Base-by-base conservation (phyloP, 129 eudicot species). In the Chrysanthemum seticuspe region DNA sequence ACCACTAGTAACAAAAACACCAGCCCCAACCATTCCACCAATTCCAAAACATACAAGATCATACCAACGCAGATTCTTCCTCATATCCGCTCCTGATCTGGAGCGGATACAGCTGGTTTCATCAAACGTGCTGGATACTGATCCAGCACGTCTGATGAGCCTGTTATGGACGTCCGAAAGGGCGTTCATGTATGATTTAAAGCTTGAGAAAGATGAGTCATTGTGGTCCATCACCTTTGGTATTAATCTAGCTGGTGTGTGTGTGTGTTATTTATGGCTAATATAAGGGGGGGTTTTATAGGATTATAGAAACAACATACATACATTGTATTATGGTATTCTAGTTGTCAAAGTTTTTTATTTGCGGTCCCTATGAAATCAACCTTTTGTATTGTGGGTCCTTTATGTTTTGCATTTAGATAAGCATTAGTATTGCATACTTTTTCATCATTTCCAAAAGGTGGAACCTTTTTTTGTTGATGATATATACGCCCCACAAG, bases 21-120 rank as follows among this genome's bases (percentile, higher is more conserved):
- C 99, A 62, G 99, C 97, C 6, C 99, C 99, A 29, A 94, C 96
- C 99, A 94, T 94, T 0, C 99, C 99, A 49, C 99, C 99, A 81
- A 94, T 67, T 48, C 97, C 97, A 29, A 94, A 83, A 6, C 97
- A 86, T 67, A 94, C 67, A 36, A 94, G 96, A 76, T 94, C 98
- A 76, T 82, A 79, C 98, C 98, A 94, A 0, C 92, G 81, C 68
- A 94, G 88, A 12, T 76, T 83, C 13, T 80, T 82, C 7, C 66
- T 55, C 85, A 94, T 72, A 68, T 65, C 79, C 10, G 84, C 44
- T 0, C 90, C 97, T 14, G 97, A 93, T 12, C 88, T 82, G 70
- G 88, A 77, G 0, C 95, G 86, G 74, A 84, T 78, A 6, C 79
- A 84, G 73, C 62, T 76, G 25, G 89, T 81, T 63, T 94, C 98